Evolutionary conservation across 805 yeast genomes (phyloP).

Genomic region (Hanseniaspora vineae): DNA sequence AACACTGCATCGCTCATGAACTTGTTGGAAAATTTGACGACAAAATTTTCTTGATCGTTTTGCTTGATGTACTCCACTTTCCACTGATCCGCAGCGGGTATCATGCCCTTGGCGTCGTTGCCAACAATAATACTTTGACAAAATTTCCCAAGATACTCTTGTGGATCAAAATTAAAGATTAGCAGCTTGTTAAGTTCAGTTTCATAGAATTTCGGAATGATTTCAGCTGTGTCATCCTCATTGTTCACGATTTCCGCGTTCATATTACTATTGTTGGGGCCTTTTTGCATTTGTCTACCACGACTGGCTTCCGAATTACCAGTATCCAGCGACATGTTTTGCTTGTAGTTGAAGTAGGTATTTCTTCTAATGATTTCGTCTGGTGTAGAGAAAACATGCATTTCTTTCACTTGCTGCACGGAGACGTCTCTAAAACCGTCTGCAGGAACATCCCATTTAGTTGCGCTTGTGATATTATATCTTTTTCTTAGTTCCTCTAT

Average conservation of each 20-base stretch:
- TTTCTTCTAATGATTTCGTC: constrained; percentile 5
- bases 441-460: background rate
- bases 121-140: constrained; percentile 1
- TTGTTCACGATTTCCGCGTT: constrained; percentile 1
- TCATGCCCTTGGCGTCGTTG: background rate
- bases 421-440: background rate
- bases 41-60: background rate
- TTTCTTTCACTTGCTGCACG: background rate
- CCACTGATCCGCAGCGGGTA: background rate
- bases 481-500: background rate
- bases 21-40: background rate
- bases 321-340: background rate
- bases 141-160: background rate
- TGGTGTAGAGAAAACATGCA: constrained; percentile 23
- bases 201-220: background rate
- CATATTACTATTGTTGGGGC: background rate
- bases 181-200: constrained; percentile 1
- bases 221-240: background rate
- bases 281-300: background rate
- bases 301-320: background rate
- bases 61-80: constrained; percentile 1
- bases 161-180: background rate
- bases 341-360: constrained; percentile 1
- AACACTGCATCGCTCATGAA: background rate
- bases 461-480: background rate